Base-by-base conservation (phyloP, 768 basidiomycete species). In the Russula earlei region DNA sequence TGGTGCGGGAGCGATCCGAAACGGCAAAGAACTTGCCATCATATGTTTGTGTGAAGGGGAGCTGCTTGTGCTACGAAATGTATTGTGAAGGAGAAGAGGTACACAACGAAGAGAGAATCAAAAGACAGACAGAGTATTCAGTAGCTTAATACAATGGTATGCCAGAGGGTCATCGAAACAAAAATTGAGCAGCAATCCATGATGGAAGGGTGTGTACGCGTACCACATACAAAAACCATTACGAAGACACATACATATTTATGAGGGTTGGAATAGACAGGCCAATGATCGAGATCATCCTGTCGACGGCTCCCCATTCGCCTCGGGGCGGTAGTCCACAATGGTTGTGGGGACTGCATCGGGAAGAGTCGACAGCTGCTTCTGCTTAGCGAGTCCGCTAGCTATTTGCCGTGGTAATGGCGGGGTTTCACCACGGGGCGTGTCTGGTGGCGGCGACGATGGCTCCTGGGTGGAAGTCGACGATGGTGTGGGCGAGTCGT, bases 41-140 rank as follows among this genome's bases (percentile, higher is more conserved):
- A 67, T 84, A 7, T 88, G 87, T 62, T 70, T 96, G 47, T 87
- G 86, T 54, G 92, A 96, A 67, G 80, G 76, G 22, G 79, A 86
- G 65, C 64, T 95, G 41, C 75, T 91, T 11, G 64, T 91, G 59
- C 70, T 90, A 61, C 75, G 63, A 45, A 67, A 67, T 50, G 62
- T 75, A 19, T 33, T 62, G 7, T 59, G 22, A 61, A 64, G 22
- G 68, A n/a, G 2, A 11, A 19, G 22, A 33, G 27, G 4, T 53
- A 51, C 52, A 52, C 36, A n/a, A 49, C 34, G 4, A 22, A n/a
- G n/a, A n/a, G n/a, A n/a, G n/a, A n/a, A n/a, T n/a, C 38, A 34
- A 60, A 40, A 53, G 55, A 58, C 59, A 59, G 49, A 50, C 54
- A 14, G 55, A 52, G 58, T 58, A 58, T 58, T 54, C 56, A 53